Evolutionary conservation across 306 rosid species (phyloP), one percentile per base, ranked within the genome.

Genomic region (Malus orientalis): DNA sequence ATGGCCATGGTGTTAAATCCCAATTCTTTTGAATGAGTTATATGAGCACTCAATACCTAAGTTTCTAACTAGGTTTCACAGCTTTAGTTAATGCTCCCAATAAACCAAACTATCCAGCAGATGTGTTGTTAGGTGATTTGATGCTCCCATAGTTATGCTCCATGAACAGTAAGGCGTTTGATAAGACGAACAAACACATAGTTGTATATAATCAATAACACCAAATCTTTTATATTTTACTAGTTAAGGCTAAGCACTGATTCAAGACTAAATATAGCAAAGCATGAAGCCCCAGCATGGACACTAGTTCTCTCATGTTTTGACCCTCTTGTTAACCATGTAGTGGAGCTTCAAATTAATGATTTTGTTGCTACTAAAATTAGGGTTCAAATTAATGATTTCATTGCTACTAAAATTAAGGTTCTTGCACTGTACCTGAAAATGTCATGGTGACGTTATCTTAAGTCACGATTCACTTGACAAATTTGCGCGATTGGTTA

Each of bases 221-320:
- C 2, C 20, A 15, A 1, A 18, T 49, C 20, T 49, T 19, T 2
- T 18, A 15, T 49, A 49, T 49, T 15, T 49, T 18, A 49, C 19
- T 36, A 36, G 40, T 36, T 36, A 36, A 0, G 40, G 11, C 62
- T 70, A 4, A 25, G 53, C 3, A 22, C 11, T 19, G 59, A 16
- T 54, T 54, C 19, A 59, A 22, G 64, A 59, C 7, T 59, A 49
- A 47, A 47, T 14, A 47, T 47, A 1, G 53, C 14, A 14, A 47
- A 59, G 64, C 30, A 59, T 22, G 84, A 82, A 78, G 70, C 87
- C 85, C 70, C 67, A 81, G 79, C 27, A 71, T 70, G 36, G 73
- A 70, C 77, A 33, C 44, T 45, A 81, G 36, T 61, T 27, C 12
- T 54, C 32, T 53, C 79, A 27, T 74, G 70, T 75, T 72, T 63